Base-by-base conservation (phyloP, 495 filamentous ascomycete genomes). In the Chaetomidium leptoderma region DNA sequence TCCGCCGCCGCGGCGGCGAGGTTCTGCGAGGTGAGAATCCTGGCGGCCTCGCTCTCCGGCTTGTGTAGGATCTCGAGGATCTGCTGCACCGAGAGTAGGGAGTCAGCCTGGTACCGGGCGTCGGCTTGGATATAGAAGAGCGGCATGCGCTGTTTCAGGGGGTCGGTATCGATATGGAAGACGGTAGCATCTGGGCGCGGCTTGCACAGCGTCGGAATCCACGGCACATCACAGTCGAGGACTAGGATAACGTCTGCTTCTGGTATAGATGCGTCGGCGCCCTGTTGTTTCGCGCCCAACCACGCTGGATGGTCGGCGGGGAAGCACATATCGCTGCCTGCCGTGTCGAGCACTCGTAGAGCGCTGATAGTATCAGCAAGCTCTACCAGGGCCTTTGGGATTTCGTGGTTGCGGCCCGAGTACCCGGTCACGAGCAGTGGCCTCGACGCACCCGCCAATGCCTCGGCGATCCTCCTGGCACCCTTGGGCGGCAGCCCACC, bases 321-420 rank as follows among this genome's bases (percentile, higher is more conserved):
- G 73, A 97, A 97, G 66, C 89, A 95, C 92, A 97, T 93, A 68
- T 97, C 92, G 66, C 88, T 88, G 36, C 91, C 92, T 23, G 88
- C 89, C 1, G 90, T 91, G 68, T 97, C 92, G 26, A 97, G 72
- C 17, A 97, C 90, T 11, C 91, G 78, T 40, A 96, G 69, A 0
- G 90, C 90, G 63, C 85, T 86, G 54, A 96, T 81, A 1, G 77
- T 83, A 69, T 95, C 78, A 10, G 91, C 89, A 36, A 97, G 69
- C 32, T 82, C 81, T 3, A 97, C 88, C 54, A 97, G 72, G 54
- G 87, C 88, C 19, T 66, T 72, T 30, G 89, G 84, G 3, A 86
- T 75, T 16, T 74, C 74, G 53, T 89, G 83, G 33, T 89, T 87
- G 35, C 92, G 80, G 6, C 92, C 92, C 14, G 76, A 82, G 68